phyloP scores from a whole-genome alignment of 2,329 filamentous ascomycete species.

The Helicocarpus griseus region DNA sequence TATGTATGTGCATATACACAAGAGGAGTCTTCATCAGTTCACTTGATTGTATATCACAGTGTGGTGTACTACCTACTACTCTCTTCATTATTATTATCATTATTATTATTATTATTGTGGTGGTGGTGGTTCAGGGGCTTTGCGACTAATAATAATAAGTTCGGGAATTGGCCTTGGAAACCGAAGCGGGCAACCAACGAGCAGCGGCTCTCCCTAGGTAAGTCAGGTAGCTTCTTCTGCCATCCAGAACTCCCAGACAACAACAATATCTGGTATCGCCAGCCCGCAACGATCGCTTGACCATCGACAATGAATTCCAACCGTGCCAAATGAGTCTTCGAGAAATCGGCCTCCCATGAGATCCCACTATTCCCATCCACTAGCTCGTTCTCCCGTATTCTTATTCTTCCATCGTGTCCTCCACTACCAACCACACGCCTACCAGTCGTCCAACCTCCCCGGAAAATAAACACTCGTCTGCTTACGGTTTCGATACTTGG shows the following conservation, averaged over 20 bases:
- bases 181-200: background rate
- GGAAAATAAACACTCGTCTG: background rate
- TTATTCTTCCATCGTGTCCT: background rate
- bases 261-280: background rate
- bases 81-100: too few relatives aligned
- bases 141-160: background rate
- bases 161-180: background rate
- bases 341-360: background rate
- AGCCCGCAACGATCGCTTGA: background rate
- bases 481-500: background rate
- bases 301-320: background rate
- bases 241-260: background rate
- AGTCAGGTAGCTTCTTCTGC: background rate
- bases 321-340: background rate
- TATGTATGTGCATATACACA: too few relatives aligned
- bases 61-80: too few relatives aligned
- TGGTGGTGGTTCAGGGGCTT: background rate
- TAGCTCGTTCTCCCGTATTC: background rate
- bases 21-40: background rate
- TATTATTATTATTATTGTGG: too few relatives aligned
- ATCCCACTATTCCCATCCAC: background rate
- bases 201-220: background rate
- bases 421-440: background rate
- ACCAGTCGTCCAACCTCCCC: background rate
- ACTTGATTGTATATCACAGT: too few relatives aligned